A percentile compares a stretch with the other conserved stretches of the same genome.
phyloP scores from a whole-genome alignment of 208 protist genomes.

The Trypanosomatidae sp. region DNA sequence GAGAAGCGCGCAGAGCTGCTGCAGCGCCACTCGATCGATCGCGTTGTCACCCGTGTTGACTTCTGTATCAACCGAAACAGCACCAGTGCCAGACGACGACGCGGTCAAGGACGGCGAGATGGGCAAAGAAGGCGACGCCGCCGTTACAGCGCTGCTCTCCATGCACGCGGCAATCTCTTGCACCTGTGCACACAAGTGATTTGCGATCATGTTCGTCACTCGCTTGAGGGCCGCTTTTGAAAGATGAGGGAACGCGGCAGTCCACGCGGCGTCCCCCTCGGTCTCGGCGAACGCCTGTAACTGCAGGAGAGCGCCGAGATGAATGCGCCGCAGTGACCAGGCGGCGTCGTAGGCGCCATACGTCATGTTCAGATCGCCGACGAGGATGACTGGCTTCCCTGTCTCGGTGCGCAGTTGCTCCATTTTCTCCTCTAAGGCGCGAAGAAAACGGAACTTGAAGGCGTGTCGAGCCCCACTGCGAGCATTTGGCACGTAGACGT shows the following conservation, averaged over 20 bases:
- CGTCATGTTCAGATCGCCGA: conserved; percentile 86
- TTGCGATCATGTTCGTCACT: conserved; percentile 33
- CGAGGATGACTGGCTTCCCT: conserved; percentile 70
- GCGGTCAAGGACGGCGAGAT: conserved; percentile 3
- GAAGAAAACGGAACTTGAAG: conserved; percentile 71
- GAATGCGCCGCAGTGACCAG: conserved; percentile 71
- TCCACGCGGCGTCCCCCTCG: conserved; percentile 37
- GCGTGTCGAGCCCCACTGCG: conserved; percentile 47
- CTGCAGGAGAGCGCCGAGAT: conserved; percentile 38
- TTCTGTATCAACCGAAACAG: conserved; percentile 30
- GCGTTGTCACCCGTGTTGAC: conserved; percentile 12
- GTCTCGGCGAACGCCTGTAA: conserved; percentile 16
- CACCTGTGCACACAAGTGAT: conserved; percentile 33
- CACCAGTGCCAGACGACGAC: conserved; percentile 2
- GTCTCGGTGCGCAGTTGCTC: conserved; percentile 40
- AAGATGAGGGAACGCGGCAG: conserved; percentile 27
- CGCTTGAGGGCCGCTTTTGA: conserved; percentile 32
- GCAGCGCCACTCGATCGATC: conserved; percentile 15
- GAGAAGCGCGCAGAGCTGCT: conserved; percentile 10
- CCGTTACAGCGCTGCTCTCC: neutral
- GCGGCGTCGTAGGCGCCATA: conserved; percentile 72
- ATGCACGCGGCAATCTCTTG: conserved; percentile 8
- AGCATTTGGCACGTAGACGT: conserved; percentile 90
- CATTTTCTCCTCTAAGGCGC: conserved; percentile 40
- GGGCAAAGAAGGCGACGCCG: neutral